A percentile compares a stretch with the other conserved stretches of the same genome.
Conservation (phyloP, 208 protist species). For the Crithidia brevicula region DNA sequence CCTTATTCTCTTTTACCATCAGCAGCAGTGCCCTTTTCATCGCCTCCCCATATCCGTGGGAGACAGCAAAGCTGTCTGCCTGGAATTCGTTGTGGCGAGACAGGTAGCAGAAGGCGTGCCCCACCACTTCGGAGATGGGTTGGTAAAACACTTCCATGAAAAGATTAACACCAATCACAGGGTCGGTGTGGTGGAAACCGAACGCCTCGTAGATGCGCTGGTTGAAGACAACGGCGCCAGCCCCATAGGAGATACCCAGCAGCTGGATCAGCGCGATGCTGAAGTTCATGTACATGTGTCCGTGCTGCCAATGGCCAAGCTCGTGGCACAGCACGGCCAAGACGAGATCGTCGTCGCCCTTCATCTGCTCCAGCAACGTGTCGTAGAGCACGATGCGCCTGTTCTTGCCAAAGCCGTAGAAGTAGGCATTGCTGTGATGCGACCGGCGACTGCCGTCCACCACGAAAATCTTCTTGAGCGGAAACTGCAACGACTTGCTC, state of each 20-base stretch:
- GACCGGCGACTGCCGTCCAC: conserved; percentile 84
- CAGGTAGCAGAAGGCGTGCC: conserved; percentile 42
- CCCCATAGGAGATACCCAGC: conserved; percentile 64
- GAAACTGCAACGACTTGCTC: conserved; percentile 54
- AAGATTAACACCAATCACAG: conserved; percentile 68
- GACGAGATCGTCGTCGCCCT: conserved; percentile 63
- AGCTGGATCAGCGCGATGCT: conserved; percentile 45
- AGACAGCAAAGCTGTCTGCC: conserved; percentile 71
- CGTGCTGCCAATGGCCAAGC: conserved; percentile 88
- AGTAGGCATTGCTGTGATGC: conserved; percentile 89
- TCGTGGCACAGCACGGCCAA: conserved; percentile 88
- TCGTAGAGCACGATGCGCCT: conserved; percentile 93
- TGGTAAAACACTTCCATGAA: conserved; percentile 51
- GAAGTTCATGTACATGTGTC: conserved; percentile 53
- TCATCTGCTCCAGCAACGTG: conserved; percentile 78
- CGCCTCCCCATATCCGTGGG: conserved; percentile 40
- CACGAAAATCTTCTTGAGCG: conserved; percentile 71
- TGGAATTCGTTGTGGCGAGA: conserved; percentile 69
- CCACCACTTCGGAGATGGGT: conserved; percentile 46
- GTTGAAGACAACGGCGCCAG: conserved; percentile 70
- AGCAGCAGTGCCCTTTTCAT: conserved; percentile 56
- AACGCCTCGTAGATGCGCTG: conserved; percentile 61
- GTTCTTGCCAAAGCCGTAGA: conserved; percentile 86
- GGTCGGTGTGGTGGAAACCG: conserved; percentile 59
- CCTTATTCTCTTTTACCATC: conserved; percentile 73